A percentile compares a stretch with the other conserved stretches of the same genome.
Conservation (phyloP, 768 basidiomycete species). For the Ephemerocybe angulata region DNA sequence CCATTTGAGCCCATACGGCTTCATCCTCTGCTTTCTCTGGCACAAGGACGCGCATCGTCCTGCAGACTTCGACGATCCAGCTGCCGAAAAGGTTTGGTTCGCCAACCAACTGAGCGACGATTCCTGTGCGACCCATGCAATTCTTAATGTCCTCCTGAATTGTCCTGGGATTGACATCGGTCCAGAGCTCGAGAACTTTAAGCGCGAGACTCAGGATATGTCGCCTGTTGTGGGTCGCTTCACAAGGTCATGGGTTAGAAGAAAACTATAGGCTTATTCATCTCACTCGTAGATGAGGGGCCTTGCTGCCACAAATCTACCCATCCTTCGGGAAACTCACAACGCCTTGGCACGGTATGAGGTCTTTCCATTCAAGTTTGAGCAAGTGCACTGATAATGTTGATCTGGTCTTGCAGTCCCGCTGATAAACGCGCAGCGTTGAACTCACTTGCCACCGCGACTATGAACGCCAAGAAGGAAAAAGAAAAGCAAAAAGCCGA, state of each 20-base stretch:
- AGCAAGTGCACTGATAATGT: conserved; percentile 2
- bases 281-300: conserved; percentile 51
- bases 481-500: conserved; percentile 19
- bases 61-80: conserved; percentile 48
- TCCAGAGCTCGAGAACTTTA: conserved; percentile 39
- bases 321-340: conserved; percentile 50
- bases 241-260: not conserved
- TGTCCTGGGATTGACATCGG: conserved; percentile 51
- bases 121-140: conserved; percentile 60
- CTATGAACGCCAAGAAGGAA: conserved; percentile 40
- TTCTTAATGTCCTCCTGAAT: conserved; percentile 59
- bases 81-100: conserved; percentile 59
- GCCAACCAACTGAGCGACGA: conserved; percentile 66
- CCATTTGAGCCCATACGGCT: conserved; percentile 53
- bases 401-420: conserved; percentile 36
- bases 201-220: conserved; percentile 51
- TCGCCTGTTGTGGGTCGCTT: conserved; percentile 47
- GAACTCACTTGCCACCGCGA: conserved; percentile 41
- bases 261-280: not conserved
- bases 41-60: conserved; percentile 44
- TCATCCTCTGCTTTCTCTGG: conserved; percentile 65
- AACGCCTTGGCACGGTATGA: conserved; percentile 57
- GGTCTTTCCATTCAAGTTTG: not conserved
- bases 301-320: conserved; percentile 56
- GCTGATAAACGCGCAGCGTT: conserved; percentile 54